Conservation (phyloP, 306 rosid genomes). For the Inga oerstediana region DNA sequence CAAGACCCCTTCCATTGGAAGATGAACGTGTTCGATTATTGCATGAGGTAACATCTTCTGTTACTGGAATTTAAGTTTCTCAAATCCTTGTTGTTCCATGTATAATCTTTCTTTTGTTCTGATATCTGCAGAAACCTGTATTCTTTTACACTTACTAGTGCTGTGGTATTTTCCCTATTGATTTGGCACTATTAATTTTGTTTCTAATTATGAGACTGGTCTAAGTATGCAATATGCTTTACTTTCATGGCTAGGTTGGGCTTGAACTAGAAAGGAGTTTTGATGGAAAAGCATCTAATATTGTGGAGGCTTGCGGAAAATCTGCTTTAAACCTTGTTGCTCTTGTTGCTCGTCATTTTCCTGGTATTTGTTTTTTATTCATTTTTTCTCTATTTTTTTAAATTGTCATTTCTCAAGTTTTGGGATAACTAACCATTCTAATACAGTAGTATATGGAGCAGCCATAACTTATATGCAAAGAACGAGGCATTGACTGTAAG, state of each 20-base stretch:
- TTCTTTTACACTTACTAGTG: conserved; percentile 6
- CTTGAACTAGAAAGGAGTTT: conserved; percentile 78
- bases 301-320: conserved; percentile 81
- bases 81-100: background rate
- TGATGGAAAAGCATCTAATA: conserved; percentile 76
- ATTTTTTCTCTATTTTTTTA: background rate
- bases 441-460: conserved; percentile 15
- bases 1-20: conserved; percentile 95
- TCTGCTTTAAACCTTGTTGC: conserved; percentile 90
- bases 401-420: background rate
- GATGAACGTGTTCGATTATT: conserved; percentile 91
- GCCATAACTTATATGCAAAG: background rate
- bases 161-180: conserved; percentile 10
- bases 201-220: conserved; percentile 2
- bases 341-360: conserved; percentile 86
- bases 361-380: conserved; percentile 56
- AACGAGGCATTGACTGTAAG: conserved; percentile 36
- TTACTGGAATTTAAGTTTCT: conserved; percentile 18
- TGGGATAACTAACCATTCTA: background rate
- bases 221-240: conserved; percentile 3
- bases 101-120: background rate
- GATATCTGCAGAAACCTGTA: background rate
- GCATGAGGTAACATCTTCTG: conserved; percentile 66
- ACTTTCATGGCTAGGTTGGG: conserved; percentile 59
- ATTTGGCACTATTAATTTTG: conserved; percentile 27